Evolutionary conservation across 139 green algal genomes (phyloP), one percentile per base, ranked within the genome.

Genomic region (Asterochloris sp.): DNA sequence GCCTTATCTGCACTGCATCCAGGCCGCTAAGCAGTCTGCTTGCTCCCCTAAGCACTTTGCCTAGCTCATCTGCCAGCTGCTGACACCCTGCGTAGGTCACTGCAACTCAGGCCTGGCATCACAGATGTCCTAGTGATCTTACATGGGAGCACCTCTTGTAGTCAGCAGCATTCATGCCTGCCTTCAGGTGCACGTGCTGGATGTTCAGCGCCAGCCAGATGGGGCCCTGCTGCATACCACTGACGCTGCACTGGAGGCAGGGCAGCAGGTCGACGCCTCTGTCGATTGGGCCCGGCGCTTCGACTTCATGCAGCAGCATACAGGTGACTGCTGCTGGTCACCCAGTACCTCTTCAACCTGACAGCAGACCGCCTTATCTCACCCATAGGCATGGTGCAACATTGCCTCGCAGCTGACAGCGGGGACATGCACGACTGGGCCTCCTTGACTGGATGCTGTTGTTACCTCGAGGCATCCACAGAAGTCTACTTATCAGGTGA

Each of bases 271-370:
- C 23, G 66, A 54, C 12, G 80, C 73, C 19, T 14, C 13, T 21
- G 71, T 84, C 60, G 80, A 84, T 69, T 84, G 80, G 80, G 54
- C 73, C 11, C 28, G 80, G 13, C 80, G 80, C 61, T 73, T 84
- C 62, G 80, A 84, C 62, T 71, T 79, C 23, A 84, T 84, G 80
- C 80, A 84, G 73, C 80, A 84, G 26, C 80, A 84, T 24, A 84
- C 80, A 82, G 71, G 80, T 84, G 28, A 69, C 28, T 68, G 74
- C 14, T 68, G 17, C 29, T 19, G 29, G 74, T 60, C 54, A 62
- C 12, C 29, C 23, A n/a, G 23, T 14, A 78, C 19, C 60, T 14
- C 73, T 77, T 26, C 73, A 77, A n/a, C 73, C 54, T 19, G 60
- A 77, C 13, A 14, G 23, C 17, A 21, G 73, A 23, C 21, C n/a